A percentile compares a stretch with the other conserved stretches of the same genome.
phyloP scores from a whole-genome alignment of 495 filamentous ascomycete genomes.

The Podospora australis region DNA sequence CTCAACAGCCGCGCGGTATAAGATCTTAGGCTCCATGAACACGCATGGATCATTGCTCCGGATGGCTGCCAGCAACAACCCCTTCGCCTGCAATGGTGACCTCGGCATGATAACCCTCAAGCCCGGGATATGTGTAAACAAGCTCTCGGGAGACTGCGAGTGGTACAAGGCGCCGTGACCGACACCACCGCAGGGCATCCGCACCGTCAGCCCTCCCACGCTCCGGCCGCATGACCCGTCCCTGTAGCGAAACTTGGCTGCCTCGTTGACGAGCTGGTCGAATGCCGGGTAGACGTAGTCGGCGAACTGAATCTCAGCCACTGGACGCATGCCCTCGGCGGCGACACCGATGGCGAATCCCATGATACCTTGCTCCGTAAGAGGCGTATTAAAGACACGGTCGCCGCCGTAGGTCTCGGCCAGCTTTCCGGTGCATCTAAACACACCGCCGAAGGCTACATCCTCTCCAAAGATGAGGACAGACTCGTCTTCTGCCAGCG shows the following conservation, averaged over 20 bases:
- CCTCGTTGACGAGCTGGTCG: constrained; percentile 96
- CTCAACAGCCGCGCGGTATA: constrained; percentile 92
- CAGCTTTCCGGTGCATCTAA: constrained; percentile 89
- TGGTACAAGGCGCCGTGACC: constrained; percentile 97
- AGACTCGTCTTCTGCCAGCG: constrained; percentile 75
- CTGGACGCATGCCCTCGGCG: constrained; percentile 83
- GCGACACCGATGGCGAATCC: constrained; percentile 90
- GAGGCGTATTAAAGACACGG: constrained; percentile 92
- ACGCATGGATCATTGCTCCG: constrained; percentile 82
- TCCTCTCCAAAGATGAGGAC: constrained; percentile 95
- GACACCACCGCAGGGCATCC: constrained; percentile 92
- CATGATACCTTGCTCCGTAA: constrained; percentile 90
- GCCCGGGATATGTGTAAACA: constrained; percentile 91
- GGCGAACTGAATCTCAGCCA: constrained; percentile 97
- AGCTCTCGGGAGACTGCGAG: constrained; percentile 84
- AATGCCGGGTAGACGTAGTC: constrained; percentile 97
- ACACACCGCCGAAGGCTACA: constrained; percentile 94
- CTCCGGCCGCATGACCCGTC: constrained; percentile 65
- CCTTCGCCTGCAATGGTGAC: constrained; percentile 88
- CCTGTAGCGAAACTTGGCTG: constrained; percentile 85
- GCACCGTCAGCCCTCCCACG: constrained; percentile 73
- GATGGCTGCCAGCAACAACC: constrained; percentile 76
- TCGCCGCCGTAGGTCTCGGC: constrained; percentile 79
- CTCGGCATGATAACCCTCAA: constrained; percentile 85
- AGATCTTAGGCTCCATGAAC: constrained; percentile 94